Conservation (phyloP, 208 protist genomes). For the Borovskyia barvae region DNA sequence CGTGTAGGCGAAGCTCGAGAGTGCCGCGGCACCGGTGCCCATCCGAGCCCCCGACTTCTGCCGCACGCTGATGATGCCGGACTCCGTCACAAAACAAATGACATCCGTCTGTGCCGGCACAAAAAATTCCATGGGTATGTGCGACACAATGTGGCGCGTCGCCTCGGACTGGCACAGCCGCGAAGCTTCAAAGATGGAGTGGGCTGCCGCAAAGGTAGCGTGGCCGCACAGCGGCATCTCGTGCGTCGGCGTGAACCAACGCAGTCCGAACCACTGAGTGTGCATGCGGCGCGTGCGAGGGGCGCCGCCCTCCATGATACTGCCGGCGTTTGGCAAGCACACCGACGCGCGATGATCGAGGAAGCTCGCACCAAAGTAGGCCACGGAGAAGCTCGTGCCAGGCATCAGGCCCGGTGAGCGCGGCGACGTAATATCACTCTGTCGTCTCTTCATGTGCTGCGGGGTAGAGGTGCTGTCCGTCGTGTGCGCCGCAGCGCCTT, state of each 20-base stretch:
- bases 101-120: slow-evolving; percentile 55
- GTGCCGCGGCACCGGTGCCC: slow-evolving; percentile 14
- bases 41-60: slow-evolving; percentile 2
- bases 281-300: slow-evolving; percentile 49
- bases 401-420: slow-evolving; percentile 38
- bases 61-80: slow-evolving; percentile 57
- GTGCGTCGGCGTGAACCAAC: slow-evolving; percentile 69
- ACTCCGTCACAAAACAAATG: slow-evolving; percentile 56
- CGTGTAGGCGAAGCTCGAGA: slow-evolving; percentile 19
- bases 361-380: slow-evolving; percentile 43
- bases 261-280: slow-evolving; percentile 72
- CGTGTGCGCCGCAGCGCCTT: background rate
- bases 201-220: slow-evolving; percentile 72
- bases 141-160: slow-evolving; percentile 41
- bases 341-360: slow-evolving; percentile 29
- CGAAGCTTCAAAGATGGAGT: slow-evolving; percentile 65
- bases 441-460: background rate
- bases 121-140: slow-evolving; percentile 55
- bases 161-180: slow-evolving; percentile 33
- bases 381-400: slow-evolving; percentile 49
- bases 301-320: slow-evolving; percentile 23
- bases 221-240: slow-evolving; percentile 75
- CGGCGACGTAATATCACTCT: slow-evolving; percentile 7
- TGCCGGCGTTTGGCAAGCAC: slow-evolving; percentile 13
- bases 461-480: slow-evolving; percentile 3